These are phyloP conservation scores for Chenopodium berlandieri DNA, from an alignment of 148 eudicot genomes.

Conservation along the genomic window DNA sequence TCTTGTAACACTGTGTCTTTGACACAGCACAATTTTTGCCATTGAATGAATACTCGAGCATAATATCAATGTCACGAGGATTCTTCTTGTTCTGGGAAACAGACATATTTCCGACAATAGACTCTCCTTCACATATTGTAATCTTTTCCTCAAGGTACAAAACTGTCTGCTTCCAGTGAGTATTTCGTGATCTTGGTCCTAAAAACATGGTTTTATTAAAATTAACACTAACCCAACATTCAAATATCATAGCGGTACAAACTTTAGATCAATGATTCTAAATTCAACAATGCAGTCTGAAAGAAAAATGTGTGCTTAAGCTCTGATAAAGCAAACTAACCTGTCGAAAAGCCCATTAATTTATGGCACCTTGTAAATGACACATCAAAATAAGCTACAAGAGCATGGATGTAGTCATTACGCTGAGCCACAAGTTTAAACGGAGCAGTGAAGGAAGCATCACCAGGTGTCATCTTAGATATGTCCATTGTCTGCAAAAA, in stretches of 20 bases:
- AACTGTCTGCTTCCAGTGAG: constrained; percentile 99
- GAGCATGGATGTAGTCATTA: constrained; percentile 92
- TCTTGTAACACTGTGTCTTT: constrained; percentile 72
- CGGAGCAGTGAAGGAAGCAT: constrained; percentile 91
- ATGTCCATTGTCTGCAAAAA: constrained; percentile 87
- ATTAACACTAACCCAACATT: background rate
- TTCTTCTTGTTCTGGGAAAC: constrained; percentile 89
- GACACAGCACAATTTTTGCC: constrained; percentile 67
- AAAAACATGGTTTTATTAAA: background rate
- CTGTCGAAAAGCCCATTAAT: constrained; percentile 89
- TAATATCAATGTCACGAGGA: constrained; percentile 90
- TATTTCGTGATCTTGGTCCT: constrained; percentile 88
- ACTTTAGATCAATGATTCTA: background rate
- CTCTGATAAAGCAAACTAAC: constrained; percentile 28
- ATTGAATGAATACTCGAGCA: constrained; percentile 67
- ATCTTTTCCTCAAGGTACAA: constrained; percentile 89
- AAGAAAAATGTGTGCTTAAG: no score
- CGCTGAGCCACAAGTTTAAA: constrained; percentile 92
- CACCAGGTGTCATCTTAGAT: constrained; percentile 89
- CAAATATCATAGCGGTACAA: background rate
- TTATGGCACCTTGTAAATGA: constrained; percentile 88
- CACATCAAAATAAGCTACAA: constrained; percentile 97
- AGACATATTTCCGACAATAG: constrained; percentile 66
- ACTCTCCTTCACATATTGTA: constrained; percentile 82
- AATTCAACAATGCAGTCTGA: background rate